phyloP scores from a whole-genome alignment of 2,329 filamentous ascomycete genomes.

The Phyllosticta citribraziliensis region DNA sequence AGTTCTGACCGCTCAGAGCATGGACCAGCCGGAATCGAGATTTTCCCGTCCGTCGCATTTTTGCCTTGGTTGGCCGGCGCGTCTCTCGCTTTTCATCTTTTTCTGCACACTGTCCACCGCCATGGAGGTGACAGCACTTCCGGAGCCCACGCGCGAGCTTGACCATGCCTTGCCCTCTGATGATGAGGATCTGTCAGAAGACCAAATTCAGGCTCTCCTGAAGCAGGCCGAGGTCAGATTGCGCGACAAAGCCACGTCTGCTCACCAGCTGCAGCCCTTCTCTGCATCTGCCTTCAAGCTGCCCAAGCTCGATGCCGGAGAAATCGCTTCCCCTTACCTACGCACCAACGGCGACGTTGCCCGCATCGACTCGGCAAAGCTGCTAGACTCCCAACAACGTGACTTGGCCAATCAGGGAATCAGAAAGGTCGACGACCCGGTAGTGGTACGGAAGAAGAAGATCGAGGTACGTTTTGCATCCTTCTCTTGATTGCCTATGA shows the following conservation, averaged over 20 bases:
- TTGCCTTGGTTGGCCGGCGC: background rate
- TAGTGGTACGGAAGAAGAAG: slow-evolving; percentile 36
- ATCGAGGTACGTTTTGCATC: slow-evolving; percentile 38
- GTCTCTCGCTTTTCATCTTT: background rate
- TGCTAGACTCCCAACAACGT: slow-evolving; percentile 40
- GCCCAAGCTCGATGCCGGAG: slow-evolving; percentile 40
- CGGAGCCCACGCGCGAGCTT: background rate
- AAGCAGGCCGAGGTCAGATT: slow-evolving; percentile 53
- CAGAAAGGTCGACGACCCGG: slow-evolving; percentile 45
- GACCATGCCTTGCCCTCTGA: background rate
- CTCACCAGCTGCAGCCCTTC: slow-evolving; percentile 3
- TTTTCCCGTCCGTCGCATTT: background rate
- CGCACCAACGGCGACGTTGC: slow-evolving; percentile 43
- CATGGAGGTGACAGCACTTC: slow-evolving; percentile 9
- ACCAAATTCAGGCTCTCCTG: slow-evolving; percentile 42
- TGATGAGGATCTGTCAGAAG: slow-evolving; percentile 45
- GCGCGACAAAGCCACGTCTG: slow-evolving; percentile 30
- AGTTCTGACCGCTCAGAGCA: background rate
- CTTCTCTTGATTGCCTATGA: slow-evolving; percentile 45
- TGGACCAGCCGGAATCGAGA: background rate
- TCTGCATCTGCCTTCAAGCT: slow-evolving; percentile 30
- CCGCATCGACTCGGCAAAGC: slow-evolving; percentile 41
- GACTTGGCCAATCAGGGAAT: slow-evolving; percentile 36
- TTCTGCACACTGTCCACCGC: background rate
- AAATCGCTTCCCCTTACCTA: slow-evolving; percentile 45